Evolutionary conservation across 768 basidiomycete genomes (phyloP).

Genomic region (Amanita molliuscula): DNA sequence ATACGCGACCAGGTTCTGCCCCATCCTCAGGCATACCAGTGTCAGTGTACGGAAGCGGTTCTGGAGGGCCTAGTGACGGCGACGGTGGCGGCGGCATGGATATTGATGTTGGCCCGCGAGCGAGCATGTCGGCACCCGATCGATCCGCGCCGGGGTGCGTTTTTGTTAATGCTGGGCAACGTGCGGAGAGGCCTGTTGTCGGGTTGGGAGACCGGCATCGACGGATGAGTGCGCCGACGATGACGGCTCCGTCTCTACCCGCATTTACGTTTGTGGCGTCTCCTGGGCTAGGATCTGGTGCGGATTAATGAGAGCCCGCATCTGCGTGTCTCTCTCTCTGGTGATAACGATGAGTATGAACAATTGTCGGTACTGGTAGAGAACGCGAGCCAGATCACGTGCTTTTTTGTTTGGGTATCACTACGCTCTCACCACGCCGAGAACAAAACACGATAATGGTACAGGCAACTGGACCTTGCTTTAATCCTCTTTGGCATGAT

Average conservation of each 20-base stretch:
- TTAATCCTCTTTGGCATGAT: background rate
- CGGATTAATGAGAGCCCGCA: background rate
- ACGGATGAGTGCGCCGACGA: constrained; percentile 23
- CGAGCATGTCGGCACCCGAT: background rate
- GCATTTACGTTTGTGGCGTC: constrained; percentile 5
- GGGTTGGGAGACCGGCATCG: constrained; percentile 20
- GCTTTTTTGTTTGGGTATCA: no score
- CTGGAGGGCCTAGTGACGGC: background rate
- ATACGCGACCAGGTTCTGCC: background rate
- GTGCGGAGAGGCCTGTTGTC: constrained; percentile 15
- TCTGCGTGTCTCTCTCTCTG: background rate
- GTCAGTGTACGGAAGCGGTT: background rate
- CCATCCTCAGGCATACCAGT: constrained; percentile 2
- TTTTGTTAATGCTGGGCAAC: constrained; percentile 5
- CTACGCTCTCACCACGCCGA: no score
- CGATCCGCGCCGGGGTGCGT: background rate
- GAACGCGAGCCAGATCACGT: background rate
- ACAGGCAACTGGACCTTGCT: no score
- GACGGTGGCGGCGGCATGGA: background rate
- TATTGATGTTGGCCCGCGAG: background rate
- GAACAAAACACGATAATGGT: no score
- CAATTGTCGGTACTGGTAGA: background rate
- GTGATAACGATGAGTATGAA: background rate
- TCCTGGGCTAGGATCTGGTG: constrained; percentile 1
- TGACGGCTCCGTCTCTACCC: constrained; percentile 6